A percentile compares a stretch with the other conserved stretches of the same genome.
These are phyloP conservation scores for Puccinia horiana DNA, from an alignment of 1,284 basidiomycete species.

Conservation along the genomic window DNA sequence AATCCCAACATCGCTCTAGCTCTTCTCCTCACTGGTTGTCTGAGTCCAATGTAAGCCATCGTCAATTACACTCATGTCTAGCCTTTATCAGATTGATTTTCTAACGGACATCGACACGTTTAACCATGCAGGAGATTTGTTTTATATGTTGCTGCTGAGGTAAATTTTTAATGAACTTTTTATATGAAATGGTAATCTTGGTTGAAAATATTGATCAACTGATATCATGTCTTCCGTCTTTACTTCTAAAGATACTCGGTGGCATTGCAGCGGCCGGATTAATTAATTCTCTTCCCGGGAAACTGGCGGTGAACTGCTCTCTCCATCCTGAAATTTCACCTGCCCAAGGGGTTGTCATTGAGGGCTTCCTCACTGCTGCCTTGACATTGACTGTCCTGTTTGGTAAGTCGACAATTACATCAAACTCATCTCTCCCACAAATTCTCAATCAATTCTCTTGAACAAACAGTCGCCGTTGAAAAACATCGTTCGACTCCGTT, in stretches of 20 bases:
- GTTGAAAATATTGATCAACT: neutral
- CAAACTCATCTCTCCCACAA: neutral
- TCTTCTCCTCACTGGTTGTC: conserved; percentile 29
- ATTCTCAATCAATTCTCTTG: neutral
- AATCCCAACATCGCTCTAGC: conserved; percentile 45
- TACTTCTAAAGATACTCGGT: conserved; percentile 37
- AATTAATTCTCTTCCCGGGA: conserved; percentile 66
- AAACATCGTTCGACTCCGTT: conserved; percentile 51
- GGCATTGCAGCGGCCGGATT: conserved; percentile 64
- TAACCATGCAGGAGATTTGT: conserved; percentile 35
- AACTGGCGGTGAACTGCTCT: conserved; percentile 63
- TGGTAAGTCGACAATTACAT: neutral
- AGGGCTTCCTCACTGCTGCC: conserved; percentile 28
- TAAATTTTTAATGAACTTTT: neutral
- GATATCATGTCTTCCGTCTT: neutral
- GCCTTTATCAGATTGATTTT: neutral
- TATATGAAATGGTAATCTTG: neutral
- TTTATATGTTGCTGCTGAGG: conserved; percentile 41
- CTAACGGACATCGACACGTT: neutral
- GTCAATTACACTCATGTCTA: neutral
- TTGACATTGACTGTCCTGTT: conserved; percentile 42
- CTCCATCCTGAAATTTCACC: conserved; percentile 7
- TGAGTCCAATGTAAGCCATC: conserved; percentile 38
- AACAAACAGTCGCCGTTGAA: conserved; percentile 52
- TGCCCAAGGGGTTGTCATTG: conserved; percentile 38